These are phyloP conservation scores for Solanum neorickii DNA, from an alignment of 257 asterid species.

Conservation along the genomic window DNA sequence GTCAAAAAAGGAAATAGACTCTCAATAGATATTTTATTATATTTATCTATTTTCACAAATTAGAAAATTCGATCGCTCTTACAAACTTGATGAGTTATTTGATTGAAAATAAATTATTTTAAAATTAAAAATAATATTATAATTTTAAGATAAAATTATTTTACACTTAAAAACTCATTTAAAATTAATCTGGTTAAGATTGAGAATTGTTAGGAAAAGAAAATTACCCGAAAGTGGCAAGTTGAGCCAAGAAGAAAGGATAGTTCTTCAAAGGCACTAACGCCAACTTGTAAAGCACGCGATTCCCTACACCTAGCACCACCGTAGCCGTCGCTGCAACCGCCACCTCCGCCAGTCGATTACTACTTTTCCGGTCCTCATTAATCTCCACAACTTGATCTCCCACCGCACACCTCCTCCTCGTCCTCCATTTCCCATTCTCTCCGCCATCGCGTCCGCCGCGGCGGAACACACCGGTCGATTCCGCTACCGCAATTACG, in stretches of 20 bases:
- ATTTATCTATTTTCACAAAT: background rate
- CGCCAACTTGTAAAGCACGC: conserved; percentile 89
- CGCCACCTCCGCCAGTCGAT: conserved; percentile 47
- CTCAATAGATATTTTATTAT: background rate
- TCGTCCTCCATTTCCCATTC: background rate
- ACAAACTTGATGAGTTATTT: background rate
- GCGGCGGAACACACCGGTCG: background rate
- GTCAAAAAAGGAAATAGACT: background rate
- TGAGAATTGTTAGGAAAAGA: too few relatives aligned
- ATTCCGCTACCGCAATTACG: background rate
- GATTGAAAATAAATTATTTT: rapidly evolving
- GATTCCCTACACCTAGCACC: conserved; percentile 84
- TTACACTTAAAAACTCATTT: background rate
- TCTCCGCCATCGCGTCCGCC: background rate
- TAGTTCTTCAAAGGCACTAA: conserved; percentile 77
- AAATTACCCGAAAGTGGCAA: conserved; percentile 87
- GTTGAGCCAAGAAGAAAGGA: conserved; percentile 92
- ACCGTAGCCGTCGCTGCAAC: conserved; percentile 73
- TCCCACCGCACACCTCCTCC: conserved; percentile 10
- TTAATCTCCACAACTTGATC: conserved; percentile 16
- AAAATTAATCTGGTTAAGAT: too few relatives aligned
- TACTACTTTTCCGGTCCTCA: conserved; percentile 8
- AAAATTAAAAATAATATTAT: too few relatives aligned
- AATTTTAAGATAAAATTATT: too few relatives aligned
- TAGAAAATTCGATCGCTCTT: background rate